These are phyloP conservation scores for Crithidia thermophila DNA, from an alignment of 208 protist genomes.

Conservation along the genomic window DNA sequence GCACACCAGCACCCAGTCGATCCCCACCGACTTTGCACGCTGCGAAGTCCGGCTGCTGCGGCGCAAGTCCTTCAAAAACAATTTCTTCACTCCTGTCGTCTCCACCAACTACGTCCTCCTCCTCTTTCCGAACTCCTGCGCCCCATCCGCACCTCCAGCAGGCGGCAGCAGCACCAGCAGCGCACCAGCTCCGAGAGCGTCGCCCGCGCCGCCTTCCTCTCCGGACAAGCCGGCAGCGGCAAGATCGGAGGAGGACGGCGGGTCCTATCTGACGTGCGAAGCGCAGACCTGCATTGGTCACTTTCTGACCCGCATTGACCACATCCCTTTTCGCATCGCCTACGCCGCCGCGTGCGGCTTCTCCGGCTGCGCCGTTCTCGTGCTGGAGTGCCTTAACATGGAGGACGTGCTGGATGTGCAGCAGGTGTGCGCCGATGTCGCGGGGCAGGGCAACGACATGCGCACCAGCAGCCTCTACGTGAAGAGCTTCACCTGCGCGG, in stretches of 20 bases:
- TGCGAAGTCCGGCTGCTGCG: slow-evolving; percentile 68
- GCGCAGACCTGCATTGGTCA: slow-evolving; percentile 42
- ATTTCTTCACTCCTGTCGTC: slow-evolving; percentile 77
- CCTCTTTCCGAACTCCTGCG: slow-evolving; percentile 53
- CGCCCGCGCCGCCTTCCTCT: not conserved
- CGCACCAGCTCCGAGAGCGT: too few relatives aligned
- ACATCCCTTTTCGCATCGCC: slow-evolving; percentile 28
- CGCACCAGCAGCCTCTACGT: slow-evolving; percentile 47
- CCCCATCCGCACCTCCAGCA: not conserved
- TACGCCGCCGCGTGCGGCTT: slow-evolving; percentile 59
- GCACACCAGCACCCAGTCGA: slow-evolving; percentile 2
- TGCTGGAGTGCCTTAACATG: slow-evolving; percentile 51
- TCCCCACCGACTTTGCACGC: slow-evolving; percentile 11
- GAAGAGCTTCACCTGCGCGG: slow-evolving; percentile 38
- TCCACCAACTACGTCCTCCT: slow-evolving; percentile 70
- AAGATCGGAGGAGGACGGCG: not conserved
- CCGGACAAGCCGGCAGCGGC: not conserved
- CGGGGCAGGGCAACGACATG: slow-evolving; percentile 30
- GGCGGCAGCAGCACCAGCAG: not conserved
- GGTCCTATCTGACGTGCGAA: slow-evolving; percentile 13
- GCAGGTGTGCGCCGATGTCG: slow-evolving; percentile 39
- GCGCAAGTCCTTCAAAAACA: slow-evolving; percentile 59
- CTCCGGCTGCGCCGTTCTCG: slow-evolving; percentile 49
- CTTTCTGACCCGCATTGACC: slow-evolving; percentile 30
- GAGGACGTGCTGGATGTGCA: slow-evolving; percentile 52